Evolutionary conservation across 768 basidiomycete genomes (phyloP), one percentile per base, ranked within the genome.

Genomic region (Suillus decipiens): DNA sequence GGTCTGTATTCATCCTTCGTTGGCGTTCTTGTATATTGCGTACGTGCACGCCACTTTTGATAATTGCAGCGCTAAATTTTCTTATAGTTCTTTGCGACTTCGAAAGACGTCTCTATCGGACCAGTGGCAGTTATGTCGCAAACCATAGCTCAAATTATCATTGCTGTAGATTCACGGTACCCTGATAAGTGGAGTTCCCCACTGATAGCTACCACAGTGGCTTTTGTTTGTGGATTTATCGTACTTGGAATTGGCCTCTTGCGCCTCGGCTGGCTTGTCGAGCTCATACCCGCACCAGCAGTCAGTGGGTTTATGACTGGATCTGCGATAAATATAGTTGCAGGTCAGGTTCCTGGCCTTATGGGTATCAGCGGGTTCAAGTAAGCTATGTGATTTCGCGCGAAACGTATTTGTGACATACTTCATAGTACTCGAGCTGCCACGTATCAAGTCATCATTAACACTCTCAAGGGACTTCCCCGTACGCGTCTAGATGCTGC

Each of bases 41-140:
- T 92, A 78, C 51, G 88, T 75, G 10, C 55, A 43, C 43, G 15
- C 42, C 50, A n/a, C 33, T 4, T 36, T 34, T 7, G 1, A n/a
- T 5, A 14, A 6, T 28, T 22, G 1, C 19, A 1, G 5, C 22
- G 55, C 14, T 67, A 19, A 5, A n/a, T 15, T 9, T 36, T 39
- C 37, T 42, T 48, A 45, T 66, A 93, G 90, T 85, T 97, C 78
- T 98, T 99, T 72, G 96, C 95, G 28, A 99, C 97, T 0, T 93
- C 93, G 34, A 98, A 98, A 76, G 97, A 99, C 80, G 93, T 99
- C 47, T 96, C 95, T n/a, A 99, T 99, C 68, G 97, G 97, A 57
- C 97, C 97, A 2, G 96, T 99, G 68, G 96, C 97, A 9, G 96
- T 99, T 73, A 97, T 99, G 95, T 96, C 94, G 2, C 83, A 97